A percentile compares a stretch with the other conserved stretches of the same genome.
These are phyloP conservation scores for Neurospora tetrasperma DNA, from an alignment of 495 filamentous ascomycete genomes.

Conservation along the genomic window DNA sequence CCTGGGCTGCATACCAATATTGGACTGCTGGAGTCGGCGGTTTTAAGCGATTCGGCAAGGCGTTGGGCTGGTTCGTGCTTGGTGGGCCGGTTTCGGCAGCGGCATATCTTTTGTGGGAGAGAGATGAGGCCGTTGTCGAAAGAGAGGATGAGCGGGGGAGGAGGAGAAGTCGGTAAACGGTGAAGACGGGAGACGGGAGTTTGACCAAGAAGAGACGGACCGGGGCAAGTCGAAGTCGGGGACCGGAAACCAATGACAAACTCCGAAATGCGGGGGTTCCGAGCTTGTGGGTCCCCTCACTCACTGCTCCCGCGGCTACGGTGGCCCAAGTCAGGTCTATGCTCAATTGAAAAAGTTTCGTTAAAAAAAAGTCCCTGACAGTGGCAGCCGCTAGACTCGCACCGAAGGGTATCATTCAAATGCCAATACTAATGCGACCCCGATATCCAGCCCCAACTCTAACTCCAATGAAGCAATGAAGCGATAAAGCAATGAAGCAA, in stretches of 20 bases:
- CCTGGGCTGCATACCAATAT: slow-evolving; percentile 47
- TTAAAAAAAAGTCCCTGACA: too few species aligned
- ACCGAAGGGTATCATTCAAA: too few species aligned
- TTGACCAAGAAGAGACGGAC: not conserved
- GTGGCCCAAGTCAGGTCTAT: too few species aligned
- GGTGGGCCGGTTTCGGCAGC: slow-evolving; percentile 42
- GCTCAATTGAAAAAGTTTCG: too few species aligned
- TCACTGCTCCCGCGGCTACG: not conserved
- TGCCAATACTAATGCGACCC: too few species aligned
- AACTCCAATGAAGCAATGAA: too few species aligned
- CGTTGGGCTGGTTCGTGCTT: slow-evolving; percentile 31
- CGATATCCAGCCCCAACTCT: too few species aligned
- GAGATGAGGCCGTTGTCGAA: slow-evolving; percentile 31
- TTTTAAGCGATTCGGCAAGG: slow-evolving; percentile 28
- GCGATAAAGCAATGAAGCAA: too few species aligned
- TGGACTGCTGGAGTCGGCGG: slow-evolving; percentile 22
- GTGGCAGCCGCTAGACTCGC: too few species aligned
- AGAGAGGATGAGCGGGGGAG: not conserved
- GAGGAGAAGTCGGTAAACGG: not conserved
- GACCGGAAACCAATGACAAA: not conserved
- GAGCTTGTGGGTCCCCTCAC: not conserved
- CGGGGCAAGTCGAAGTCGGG: not conserved
- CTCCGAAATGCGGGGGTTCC: not conserved
- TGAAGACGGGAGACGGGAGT: not conserved
- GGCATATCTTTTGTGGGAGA: slow-evolving; percentile 46